These are phyloP conservation scores for Ophiostoma pallidulum DNA, from an alignment of 2,329 filamentous ascomycete genomes.

Conservation along the genomic window DNA sequence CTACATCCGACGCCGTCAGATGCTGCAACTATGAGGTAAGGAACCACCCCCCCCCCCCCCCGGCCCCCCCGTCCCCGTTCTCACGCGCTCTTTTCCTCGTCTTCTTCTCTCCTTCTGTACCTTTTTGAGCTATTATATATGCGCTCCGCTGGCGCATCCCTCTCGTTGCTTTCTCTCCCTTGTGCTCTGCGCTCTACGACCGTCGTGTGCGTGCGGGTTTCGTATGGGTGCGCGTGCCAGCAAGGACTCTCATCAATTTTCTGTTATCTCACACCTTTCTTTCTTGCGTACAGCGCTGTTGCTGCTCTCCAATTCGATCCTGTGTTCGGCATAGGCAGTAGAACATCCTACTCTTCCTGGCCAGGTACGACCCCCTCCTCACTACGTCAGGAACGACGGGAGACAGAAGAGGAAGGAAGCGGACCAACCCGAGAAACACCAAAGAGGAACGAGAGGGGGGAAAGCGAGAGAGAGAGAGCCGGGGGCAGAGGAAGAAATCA, in stretches of 20 bases:
- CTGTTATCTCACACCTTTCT: conserved; percentile 4
- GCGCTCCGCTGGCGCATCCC: too few relatives aligned
- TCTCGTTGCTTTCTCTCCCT: too few relatives aligned
- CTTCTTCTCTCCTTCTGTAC: neutral
- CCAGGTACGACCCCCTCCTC: conserved; percentile 13
- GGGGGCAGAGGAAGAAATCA: neutral
- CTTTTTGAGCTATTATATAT: neutral
- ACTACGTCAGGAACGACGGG: neutral
- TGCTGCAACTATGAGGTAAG: conserved; percentile 15
- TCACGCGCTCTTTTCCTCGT: neutral
- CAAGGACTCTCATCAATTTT: neutral
- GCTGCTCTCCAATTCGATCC: conserved; percentile 17
- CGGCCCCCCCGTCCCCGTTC: too few relatives aligned
- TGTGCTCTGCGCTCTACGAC: too few relatives aligned
- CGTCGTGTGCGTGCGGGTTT: too few relatives aligned
- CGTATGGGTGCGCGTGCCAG: too few relatives aligned
- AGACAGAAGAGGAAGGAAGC: neutral
- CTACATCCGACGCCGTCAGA: conserved; percentile 2
- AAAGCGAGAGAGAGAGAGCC: neutral
- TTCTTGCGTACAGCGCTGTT: conserved; percentile 13
- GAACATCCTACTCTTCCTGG: conserved; percentile 15
- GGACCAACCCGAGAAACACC: neutral
- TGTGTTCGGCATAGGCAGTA: conserved; percentile 16
- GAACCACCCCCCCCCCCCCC: too few relatives aligned
- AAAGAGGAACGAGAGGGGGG: too few relatives aligned